Evolutionary conservation across 345 rosid genomes (phyloP).

Genomic region (Stellera chamaejasme): DNA sequence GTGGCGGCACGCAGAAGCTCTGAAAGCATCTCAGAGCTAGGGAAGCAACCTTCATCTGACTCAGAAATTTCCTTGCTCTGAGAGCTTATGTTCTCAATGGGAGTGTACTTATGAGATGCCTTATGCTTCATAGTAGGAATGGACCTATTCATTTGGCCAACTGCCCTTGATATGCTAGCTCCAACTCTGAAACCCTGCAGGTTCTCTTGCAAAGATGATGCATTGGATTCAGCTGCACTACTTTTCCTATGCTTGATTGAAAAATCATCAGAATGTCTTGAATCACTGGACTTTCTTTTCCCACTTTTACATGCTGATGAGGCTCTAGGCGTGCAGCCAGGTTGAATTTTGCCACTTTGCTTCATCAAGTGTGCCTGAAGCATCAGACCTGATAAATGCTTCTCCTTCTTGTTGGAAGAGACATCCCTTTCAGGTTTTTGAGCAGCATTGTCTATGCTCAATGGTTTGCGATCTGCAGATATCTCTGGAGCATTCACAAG

Average conservation of each 20-base stretch:
- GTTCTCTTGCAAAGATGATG: constrained; percentile 14
- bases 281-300: constrained; percentile 35
- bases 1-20: constrained; percentile 29
- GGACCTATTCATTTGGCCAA: constrained; percentile 33
- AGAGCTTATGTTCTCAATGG: constrained; percentile 17
- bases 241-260: constrained; percentile 18
- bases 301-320: constrained; percentile 13
- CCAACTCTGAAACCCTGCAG: constrained; percentile 24
- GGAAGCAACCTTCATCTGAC: constrained; percentile 12
- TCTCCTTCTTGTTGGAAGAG: constrained; percentile 32
- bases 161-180: constrained; percentile 36
- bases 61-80: constrained; percentile 12
- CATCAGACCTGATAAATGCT: constrained; percentile 47
- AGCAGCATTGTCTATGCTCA: constrained; percentile 18
- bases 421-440: constrained; percentile 13
- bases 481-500: constrained; percentile 39
- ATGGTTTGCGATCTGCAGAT: constrained; percentile 23
- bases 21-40: constrained; percentile 27
- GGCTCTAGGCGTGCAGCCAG: constrained; percentile 12
- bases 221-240: constrained; percentile 13
- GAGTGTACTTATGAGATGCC: constrained; percentile 4
- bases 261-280: constrained; percentile 16
- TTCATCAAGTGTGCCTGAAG: constrained; percentile 28
- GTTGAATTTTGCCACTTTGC: constrained; percentile 17
- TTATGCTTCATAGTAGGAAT: constrained; percentile 17